These are phyloP conservation scores for Coniferiporia sulphurascens DNA, from an alignment of 1,284 basidiomycete species.

Conservation along the genomic window DNA sequence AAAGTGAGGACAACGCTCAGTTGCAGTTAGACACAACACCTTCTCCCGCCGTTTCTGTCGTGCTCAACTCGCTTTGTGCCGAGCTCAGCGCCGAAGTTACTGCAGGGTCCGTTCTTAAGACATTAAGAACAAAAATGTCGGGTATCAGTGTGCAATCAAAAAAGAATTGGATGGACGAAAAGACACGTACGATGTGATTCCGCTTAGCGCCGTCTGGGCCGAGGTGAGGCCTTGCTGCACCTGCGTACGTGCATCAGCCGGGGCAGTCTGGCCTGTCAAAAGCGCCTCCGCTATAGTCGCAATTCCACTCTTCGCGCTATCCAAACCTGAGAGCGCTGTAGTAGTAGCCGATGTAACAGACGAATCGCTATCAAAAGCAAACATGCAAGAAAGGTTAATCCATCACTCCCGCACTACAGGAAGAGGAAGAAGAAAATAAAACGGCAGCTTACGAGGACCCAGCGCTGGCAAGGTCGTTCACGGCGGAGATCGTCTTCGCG, in stretches of 20 bases:
- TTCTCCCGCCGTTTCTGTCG: conserved; percentile 21
- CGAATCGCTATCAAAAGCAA: conserved; percentile 26
- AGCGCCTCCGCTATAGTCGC: conserved; percentile 33
- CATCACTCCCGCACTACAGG: background rate
- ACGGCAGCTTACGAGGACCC: conserved; percentile 4
- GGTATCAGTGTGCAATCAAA: background rate
- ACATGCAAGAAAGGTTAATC: conserved; percentile 13
- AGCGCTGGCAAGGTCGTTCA: conserved; percentile 8
- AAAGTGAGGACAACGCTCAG: background rate
- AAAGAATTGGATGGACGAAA: background rate
- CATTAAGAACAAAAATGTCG: background rate
- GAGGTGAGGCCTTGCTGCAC: conserved; percentile 29
- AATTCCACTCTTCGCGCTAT: conserved; percentile 30
- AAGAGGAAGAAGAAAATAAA: background rate
- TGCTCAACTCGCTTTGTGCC: conserved; percentile 21
- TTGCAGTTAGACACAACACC: conserved; percentile 26
- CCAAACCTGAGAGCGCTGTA: conserved; percentile 27
- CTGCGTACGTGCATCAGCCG: conserved; percentile 33
- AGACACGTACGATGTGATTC: conserved; percentile 28
- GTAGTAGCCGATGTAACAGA: conserved; percentile 23
- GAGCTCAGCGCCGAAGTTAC: conserved; percentile 19
- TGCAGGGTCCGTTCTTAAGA: conserved; percentile 20
- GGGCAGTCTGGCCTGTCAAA: conserved; percentile 30
- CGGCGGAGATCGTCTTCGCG: conserved; percentile 11
- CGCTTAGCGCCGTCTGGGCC: conserved; percentile 30